Base-by-base conservation (phyloP, 75 land plant genomes). In the Pinus taeda region DNA sequence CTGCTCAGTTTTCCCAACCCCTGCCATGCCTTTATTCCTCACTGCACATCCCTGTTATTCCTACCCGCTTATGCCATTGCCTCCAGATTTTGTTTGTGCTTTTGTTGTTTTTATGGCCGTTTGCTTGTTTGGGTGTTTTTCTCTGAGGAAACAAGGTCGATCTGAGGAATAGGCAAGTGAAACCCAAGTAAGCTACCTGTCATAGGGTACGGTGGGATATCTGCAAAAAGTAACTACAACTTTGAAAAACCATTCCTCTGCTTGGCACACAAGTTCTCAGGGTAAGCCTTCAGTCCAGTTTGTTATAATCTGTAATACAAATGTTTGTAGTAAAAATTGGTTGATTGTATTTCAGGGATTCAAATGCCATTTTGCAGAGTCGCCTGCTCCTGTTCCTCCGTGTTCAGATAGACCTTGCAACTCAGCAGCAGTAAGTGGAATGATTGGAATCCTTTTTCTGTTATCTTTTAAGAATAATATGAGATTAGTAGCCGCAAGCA, bases 141-240 rank as follows among this genome's bases (percentile, higher is more conserved):
- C 72, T 83, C 1, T 83, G 84, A 64, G 84, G 84, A 15, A 83
- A 83, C 74, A 80, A 83, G 53, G 84, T 83, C 36, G 84, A 83
- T 59, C 78, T 83, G 69, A 83, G 80, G 78, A 83, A 83, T 36
- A 60, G 84, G 8, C 84, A 83, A 58, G 84, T 83, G 59, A 83
- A 83, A 57, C 73, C 84, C 22, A 83, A 83, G 78, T 83, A 83
- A 61, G 84, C 80, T 30, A 80, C 83, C 57, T 80, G 79, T 60
- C 84, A 83, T 45, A 79, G 84, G 75, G 73, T 83, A 83, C 59
- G 80, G 80, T 33, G 83, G 80, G 45, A 83, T 83, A 24, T 81
- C 82, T 30, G 82, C 82, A 9, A 81, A 78, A 73, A 81, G 82
- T 6, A 81, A 81, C 60, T 81, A 81, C 81, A 81, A 81, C 73